Base-by-base conservation (phyloP, 495 filamentous ascomycete species). In the Pseudevernia furfuracea region DNA sequence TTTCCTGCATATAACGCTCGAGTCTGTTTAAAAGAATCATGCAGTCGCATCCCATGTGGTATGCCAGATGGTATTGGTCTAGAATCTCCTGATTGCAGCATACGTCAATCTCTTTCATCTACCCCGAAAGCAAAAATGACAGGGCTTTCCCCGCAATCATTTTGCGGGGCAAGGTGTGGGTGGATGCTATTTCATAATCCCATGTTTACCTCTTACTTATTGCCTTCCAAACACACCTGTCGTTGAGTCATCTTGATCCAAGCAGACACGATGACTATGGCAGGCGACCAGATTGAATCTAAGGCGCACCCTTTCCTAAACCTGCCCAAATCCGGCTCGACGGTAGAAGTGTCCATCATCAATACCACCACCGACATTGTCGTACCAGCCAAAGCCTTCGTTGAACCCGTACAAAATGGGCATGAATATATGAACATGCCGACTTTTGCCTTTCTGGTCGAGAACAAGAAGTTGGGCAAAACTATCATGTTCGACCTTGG, bases 401-500 rank as follows among this genome's bases (percentile, higher is more conserved):
- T 78, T 23, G 62, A 77, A 30, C 76, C 75, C 12, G 68, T 74
- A 19, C 64, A 73, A 30, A 64, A 70, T 14, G 71, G 74, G 14
- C 74, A 76, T 61, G 74, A 78, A 57, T 52, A 44, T 17, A 61
- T 78, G 41, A 76, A 73, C 55, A 61, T 78, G 43, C 72, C 73
- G 23, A 73, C 70, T 10, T 71, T 74, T 23, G 74, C 74, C 17
- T 78, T 78, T 44, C 57, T 76, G 1, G 62, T 78, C 23, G 69
- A 76, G 56, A 68, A 75, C 62, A 68, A 74, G 36, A 66, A 59
- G 32, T 61, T 66, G 21, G 68, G 62, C 23, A 67, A 71, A 57
- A 72, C 66, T 52, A 69, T 73, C 34, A 69, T 74, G 71, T 73
- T 73, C 52, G 71, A 73, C 56, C 71, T 73, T 32, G 71, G 71